Base-by-base conservation (phyloP, 306 rosid species). In the Trifolium pratense region DNA sequence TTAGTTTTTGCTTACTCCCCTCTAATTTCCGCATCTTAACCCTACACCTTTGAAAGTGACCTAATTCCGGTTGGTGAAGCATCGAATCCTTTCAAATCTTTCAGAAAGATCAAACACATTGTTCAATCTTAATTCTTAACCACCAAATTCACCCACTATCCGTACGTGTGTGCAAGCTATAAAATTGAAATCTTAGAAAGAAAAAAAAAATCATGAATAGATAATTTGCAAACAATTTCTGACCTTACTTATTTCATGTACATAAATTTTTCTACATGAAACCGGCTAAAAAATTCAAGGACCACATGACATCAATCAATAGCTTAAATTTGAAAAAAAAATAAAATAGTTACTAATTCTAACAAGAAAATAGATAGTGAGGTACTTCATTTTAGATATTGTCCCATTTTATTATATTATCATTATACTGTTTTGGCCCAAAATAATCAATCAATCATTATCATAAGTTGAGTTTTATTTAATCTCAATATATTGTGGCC, bases 101-200 rank as follows among this genome's bases (percentile, higher is more conserved):
- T 9, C 46, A 36, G 67, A 74, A 46, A 83, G 72, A 82, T 82
- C 55, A 61, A 68, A 59, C 75, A 68, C 59, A 9, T 25, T 23
- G 20, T 67, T 58, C 58, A 68, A 71, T 79, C 76, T 56, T 42
- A 74, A 66, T 87, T 79, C 76, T 56, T 42, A 74, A 66, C 89
- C 88, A 68, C 87, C 74, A 76, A 72, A 52, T 78, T 84, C 86
- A 69, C 83, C 86, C 70, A 79, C 90, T 53, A 77, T 81, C 75
- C 60, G 55, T 81, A 73, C 60, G 55, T 81, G 55, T 81, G 55
- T 79, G 55, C 84, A 77, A 73, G 46, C 36, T 26, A 23, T 56
- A 21, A 71, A 43, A 29, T 74, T 31, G 73, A 51, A 68, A 36
- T 42, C 69, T 70, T 45, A n/a, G 29, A 7, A 49, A 34, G 6